phyloP scores from a whole-genome alignment of 768 basidiomycete genomes.

The Hygrocybe punicea region DNA sequence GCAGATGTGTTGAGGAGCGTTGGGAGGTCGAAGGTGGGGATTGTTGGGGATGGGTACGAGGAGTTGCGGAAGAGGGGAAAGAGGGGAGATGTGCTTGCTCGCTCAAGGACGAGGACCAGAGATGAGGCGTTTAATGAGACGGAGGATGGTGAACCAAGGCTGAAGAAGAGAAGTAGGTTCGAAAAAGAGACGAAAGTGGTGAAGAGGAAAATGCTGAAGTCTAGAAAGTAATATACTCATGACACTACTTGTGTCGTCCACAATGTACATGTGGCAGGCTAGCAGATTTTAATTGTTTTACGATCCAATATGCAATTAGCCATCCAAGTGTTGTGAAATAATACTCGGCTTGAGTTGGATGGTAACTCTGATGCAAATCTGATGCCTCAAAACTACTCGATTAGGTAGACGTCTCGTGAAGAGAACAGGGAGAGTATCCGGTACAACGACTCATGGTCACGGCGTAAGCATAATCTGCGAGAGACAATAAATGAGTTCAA shows the following conservation, averaged over 20 bases:
- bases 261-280: no score
- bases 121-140: constrained; percentile 26
- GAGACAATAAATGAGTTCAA: no score
- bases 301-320: no score
- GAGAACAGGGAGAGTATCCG: no score
- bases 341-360: no score
- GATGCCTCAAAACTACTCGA: no score
- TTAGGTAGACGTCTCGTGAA: no score
- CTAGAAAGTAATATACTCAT: background rate
- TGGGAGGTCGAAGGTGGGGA: constrained; percentile 43
- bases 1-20: constrained; percentile 69
- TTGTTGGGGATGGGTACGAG: constrained; percentile 73
- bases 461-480: no score
- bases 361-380: no score
- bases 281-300: no score
- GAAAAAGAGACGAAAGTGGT: constrained; percentile 45
- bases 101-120: constrained; percentile 42
- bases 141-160: constrained; percentile 23
- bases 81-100: constrained; percentile 56
- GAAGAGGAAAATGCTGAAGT: constrained; percentile 25
- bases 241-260: background rate
- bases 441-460: no score
- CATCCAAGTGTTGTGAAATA: no score
- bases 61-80: constrained; percentile 67
- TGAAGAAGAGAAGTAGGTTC: constrained; percentile 48